Conservation (phyloP, 2,329 filamentous ascomycete genomes). For the Colletotrichum coccodes region DNA sequence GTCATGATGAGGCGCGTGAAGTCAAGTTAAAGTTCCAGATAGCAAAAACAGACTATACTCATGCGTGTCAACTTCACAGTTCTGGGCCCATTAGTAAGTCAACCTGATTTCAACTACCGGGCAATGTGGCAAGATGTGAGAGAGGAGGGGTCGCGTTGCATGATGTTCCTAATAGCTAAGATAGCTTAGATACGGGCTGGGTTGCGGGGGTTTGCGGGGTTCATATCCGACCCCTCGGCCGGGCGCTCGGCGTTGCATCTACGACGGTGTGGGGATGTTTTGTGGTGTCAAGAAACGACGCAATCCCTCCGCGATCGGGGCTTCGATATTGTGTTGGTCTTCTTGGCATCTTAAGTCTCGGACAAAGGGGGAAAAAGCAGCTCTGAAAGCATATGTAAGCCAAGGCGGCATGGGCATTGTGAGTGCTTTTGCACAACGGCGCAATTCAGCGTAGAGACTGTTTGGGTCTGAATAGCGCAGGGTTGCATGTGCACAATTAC, state of each 20-base stretch:
- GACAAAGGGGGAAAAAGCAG: background rate
- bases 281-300: background rate
- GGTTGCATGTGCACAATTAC: no score
- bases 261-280: background rate
- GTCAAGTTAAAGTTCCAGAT: background rate
- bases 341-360: background rate
- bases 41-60: no score
- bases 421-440: no score
- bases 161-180: constrained; percentile 17
- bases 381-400: no score
- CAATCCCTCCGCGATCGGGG: constrained; percentile 23
- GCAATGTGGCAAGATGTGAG: background rate
- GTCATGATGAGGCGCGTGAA: background rate
- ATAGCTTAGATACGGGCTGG: constrained; percentile 11
- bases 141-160: background rate
- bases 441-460: no score
- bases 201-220: constrained; percentile 19
- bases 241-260: constrained; percentile 21
- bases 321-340: background rate
- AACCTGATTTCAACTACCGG: background rate
- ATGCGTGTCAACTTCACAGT: no score
- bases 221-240: constrained; percentile 20
- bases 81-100: background rate
- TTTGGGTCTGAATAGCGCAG: no score
- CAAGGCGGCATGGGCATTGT: background rate